Evolutionary conservation across 148 eudicot species (phyloP), one percentile per base, ranked within the genome.

Genomic region (Cornus controversa): DNA sequence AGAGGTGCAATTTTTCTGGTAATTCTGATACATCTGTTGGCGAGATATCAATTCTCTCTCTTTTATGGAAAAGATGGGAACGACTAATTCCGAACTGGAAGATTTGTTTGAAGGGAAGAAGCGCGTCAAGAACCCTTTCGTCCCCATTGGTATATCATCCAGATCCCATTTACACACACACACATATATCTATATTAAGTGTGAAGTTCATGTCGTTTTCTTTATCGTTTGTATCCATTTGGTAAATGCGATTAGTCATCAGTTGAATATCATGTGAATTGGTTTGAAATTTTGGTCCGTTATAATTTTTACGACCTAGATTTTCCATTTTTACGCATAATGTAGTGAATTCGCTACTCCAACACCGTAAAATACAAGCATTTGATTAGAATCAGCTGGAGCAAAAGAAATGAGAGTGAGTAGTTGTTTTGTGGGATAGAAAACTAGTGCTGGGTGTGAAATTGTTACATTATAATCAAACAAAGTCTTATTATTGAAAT

Each of bases 71-170:
- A 73, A 70, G 62, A 85, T 82, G 85, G 88, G 81, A 77, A 26
- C 83, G n/a, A 66, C 78, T 50, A 77, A 80, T 77, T 37, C 79
- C 14, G 83, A 82, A 37, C 20, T 88, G 7, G 90, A 87, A 25
- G 85, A 78, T 2, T 70, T 89, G 66, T 92, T 92, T 68, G 75
- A 78, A 28, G 86, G 71, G 70, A 89, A 89, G 70, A 92, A 92
- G 83, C 89, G 92, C 28, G 83, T 85, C 65, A 86, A 74, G 69
- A 92, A 92, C 81, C 97, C 94, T 71, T 72, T 89, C n/a, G 97
- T 92, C 54, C 97, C 94, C 9, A 78, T 92, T 57, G 97, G 97
- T 92, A 87, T 66, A n/a, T 34, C 29, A 15, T 80, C 65, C 31
- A 0, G 22, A 20, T 78, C 34, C 4, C 4, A 1, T 31, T 31